These are phyloP conservation scores for Hypoxylon sp. DNA, from an alignment of 2,329 filamentous ascomycete genomes.

Conservation along the genomic window DNA sequence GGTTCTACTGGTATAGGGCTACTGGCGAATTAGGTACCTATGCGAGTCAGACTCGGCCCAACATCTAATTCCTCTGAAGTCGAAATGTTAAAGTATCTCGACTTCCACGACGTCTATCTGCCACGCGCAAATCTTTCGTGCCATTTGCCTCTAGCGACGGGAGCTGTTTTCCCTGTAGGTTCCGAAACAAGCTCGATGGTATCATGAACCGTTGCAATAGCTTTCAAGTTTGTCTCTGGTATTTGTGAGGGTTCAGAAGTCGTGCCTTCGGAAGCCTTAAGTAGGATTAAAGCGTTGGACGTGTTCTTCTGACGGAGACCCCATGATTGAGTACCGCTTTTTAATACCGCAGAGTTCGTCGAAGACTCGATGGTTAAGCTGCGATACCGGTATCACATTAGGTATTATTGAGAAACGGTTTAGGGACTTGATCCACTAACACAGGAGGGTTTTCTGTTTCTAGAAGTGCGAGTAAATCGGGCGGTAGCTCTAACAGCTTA, in stretches of 20 bases:
- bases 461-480: constrained; percentile 69
- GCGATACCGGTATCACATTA: constrained; percentile 8
- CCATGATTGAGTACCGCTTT: constrained; percentile 67
- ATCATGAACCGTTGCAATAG: constrained; percentile 71
- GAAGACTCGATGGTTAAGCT: constrained; percentile 67
- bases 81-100: neutral
- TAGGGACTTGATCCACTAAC: constrained; percentile 57
- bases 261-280: constrained; percentile 56
- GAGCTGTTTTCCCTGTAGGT: constrained; percentile 52
- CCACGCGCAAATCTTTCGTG: constrained; percentile 70
- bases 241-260: constrained; percentile 42
- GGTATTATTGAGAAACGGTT: neutral
- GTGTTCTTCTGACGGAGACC: constrained; percentile 76
- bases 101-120: constrained; percentile 47
- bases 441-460: constrained; percentile 67
- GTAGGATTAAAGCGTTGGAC: constrained; percentile 74
- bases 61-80: neutral
- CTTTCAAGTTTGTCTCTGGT: constrained; percentile 59
- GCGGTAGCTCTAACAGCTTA: constrained; percentile 73
- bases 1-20: neutral
- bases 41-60: neutral
- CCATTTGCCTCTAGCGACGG: constrained; percentile 67
- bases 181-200: constrained; percentile 72
- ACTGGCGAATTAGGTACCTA: neutral
- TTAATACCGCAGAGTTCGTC: constrained; percentile 67